phyloP scores from a whole-genome alignment of 176 grass and related monocot species.

The maize (Zea mays) region DNA sequence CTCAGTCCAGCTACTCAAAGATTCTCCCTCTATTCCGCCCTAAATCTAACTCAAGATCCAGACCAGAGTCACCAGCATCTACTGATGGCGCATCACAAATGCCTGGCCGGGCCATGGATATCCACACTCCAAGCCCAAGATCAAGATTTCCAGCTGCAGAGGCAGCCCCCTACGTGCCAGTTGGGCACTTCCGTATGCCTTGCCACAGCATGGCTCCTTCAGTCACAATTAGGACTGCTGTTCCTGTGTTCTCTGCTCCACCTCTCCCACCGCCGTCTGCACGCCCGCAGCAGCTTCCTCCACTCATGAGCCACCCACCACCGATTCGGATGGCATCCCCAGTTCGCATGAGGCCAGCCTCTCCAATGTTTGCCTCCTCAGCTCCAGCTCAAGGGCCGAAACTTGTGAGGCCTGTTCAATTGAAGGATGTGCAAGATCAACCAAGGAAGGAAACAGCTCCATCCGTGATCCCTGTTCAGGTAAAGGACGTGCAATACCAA shows the following conservation, averaged over 20 bases:
- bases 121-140: slow-evolving; percentile 43
- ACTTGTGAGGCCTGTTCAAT: slow-evolving; percentile 53
- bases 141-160: slow-evolving; percentile 72
- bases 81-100: slow-evolving; percentile 46
- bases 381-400: slow-evolving; percentile 38
- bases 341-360: slow-evolving; percentile 69
- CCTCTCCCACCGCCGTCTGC: slow-evolving; percentile 67
- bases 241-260: slow-evolving; percentile 97
- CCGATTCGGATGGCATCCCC: slow-evolving; percentile 81
- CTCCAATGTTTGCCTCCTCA: slow-evolving; percentile 64
- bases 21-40: slow-evolving; percentile 89
- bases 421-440: slow-evolving; percentile 56
- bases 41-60: slow-evolving; percentile 63
- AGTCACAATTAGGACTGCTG: slow-evolving; percentile 83
- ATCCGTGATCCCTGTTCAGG: slow-evolving; percentile 57
- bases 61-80: slow-evolving; percentile 51
- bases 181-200: slow-evolving; percentile 63
- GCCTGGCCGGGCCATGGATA: slow-evolving; percentile 31
- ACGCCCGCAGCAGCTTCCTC: slow-evolving; percentile 58
- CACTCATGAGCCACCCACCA: slow-evolving; percentile 58
- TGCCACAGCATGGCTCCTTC: slow-evolving; percentile 92
- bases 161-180: slow-evolving; percentile 91
- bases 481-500: slow-evolving; percentile 54
- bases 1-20: slow-evolving; percentile 75
- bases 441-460: slow-evolving; percentile 25